phyloP scores from a whole-genome alignment of 1,284 basidiomycete genomes.

The Puccinia polysora region DNA sequence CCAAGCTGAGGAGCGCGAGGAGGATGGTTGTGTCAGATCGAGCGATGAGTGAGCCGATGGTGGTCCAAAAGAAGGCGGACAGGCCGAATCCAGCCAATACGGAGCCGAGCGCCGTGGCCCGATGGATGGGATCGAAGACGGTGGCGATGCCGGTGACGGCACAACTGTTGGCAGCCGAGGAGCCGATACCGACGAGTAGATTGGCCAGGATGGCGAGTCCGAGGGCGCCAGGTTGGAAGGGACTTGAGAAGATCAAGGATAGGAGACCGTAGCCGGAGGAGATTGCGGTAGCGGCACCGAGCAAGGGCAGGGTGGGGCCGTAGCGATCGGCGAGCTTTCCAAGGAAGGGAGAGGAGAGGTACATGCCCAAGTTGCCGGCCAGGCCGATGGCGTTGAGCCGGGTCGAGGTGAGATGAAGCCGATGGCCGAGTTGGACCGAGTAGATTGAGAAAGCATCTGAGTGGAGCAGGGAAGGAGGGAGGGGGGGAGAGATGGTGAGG shows the following conservation, averaged over 20 bases:
- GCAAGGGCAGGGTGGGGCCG: slow-evolving; percentile 3
- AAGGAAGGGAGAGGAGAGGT: slow-evolving; percentile 21
- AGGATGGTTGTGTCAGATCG: slow-evolving; percentile 9
- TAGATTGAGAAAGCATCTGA: slow-evolving; percentile 41
- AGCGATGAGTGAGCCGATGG: slow-evolving; percentile 1
- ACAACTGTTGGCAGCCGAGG: slow-evolving; percentile 31
- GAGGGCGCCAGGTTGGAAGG: neutral
- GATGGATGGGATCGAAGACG: slow-evolving; percentile 10
- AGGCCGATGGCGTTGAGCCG: slow-evolving; percentile 24
- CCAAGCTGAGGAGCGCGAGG: slow-evolving; percentile 18
- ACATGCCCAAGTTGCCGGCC: slow-evolving; percentile 36
- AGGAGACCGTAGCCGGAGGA: slow-evolving; percentile 25
- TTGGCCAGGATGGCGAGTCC: neutral
- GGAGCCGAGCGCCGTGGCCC: slow-evolving; percentile 24
- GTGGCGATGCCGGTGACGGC: slow-evolving; percentile 13
- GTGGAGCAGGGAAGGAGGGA: neutral
- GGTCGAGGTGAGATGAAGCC: slow-evolving; percentile 30
- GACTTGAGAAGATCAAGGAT: neutral
- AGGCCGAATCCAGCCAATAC: slow-evolving; percentile 34
- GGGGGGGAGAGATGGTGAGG: neutral
- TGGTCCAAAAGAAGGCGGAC: slow-evolving; percentile 39
- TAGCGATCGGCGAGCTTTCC: slow-evolving; percentile 8
- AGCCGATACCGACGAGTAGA: slow-evolving; percentile 34
- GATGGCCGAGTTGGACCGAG: slow-evolving; percentile 24
- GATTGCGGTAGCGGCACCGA: neutral